Conservation (phyloP, 768 basidiomycete species). For the Serendipita sp. region DNA sequence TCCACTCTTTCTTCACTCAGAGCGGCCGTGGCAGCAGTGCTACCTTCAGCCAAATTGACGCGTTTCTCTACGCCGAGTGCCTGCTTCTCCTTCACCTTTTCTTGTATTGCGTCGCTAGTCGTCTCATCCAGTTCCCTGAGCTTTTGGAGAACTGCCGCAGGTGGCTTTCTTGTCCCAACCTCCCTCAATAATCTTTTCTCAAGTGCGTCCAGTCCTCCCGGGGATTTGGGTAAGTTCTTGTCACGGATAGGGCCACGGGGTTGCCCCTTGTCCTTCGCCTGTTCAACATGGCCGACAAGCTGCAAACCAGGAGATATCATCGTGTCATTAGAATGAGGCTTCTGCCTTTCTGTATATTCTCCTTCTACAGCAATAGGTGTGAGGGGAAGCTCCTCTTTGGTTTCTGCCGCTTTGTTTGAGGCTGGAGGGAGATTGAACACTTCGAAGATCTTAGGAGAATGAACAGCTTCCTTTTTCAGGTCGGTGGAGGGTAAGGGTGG, state of each 20-base stretch:
- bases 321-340: background rate
- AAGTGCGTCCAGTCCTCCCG: slow-evolving; percentile 52
- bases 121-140: background rate
- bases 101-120: background rate
- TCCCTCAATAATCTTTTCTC: slow-evolving; percentile 51
- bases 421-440: background rate
- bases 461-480: background rate
- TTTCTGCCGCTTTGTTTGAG: background rate
- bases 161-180: slow-evolving; percentile 44
- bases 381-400: background rate
- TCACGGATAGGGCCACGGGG: background rate
- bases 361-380: background rate
- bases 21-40: background rate
- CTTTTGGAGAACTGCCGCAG: background rate
- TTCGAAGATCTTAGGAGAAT: background rate
- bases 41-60: background rate
- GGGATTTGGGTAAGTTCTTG: slow-evolving; percentile 9
- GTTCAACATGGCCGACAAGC: background rate
- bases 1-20: background rate
- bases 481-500: background rate
- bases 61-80: background rate
- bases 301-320: background rate
- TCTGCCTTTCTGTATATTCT: background rate
- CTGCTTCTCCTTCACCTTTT: background rate
- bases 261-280: background rate